A percentile compares a stretch with the other conserved stretches of the same genome.
Conservation (phyloP, 495 filamentous ascomycete genomes). For the Trichoderma asperelloides region DNA sequence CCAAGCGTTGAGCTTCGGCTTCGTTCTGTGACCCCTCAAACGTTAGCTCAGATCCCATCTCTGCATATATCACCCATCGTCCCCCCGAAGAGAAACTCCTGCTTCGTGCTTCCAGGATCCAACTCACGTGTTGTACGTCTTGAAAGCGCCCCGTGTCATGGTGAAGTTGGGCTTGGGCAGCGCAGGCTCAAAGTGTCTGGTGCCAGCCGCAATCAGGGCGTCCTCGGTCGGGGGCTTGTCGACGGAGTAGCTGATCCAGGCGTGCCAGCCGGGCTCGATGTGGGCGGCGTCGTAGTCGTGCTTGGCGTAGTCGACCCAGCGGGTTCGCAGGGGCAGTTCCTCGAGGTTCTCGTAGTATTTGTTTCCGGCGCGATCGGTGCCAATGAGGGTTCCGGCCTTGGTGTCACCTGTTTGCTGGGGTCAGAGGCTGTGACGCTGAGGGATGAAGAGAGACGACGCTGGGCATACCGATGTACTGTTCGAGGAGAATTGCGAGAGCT, state of each 20-base stretch:
- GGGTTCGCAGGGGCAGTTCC: slow-evolving; percentile 88
- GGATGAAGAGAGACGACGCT: not conserved
- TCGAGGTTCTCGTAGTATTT: slow-evolving; percentile 96
- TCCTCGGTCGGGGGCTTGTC: slow-evolving; percentile 79
- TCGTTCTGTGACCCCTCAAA: slow-evolving; percentile 17
- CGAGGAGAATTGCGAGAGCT: slow-evolving; percentile 14
- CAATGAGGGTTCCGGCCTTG: slow-evolving; percentile 85
- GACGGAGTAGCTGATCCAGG: slow-evolving; percentile 90
- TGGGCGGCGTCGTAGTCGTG: slow-evolving; percentile 78
- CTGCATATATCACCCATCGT: not conserved
- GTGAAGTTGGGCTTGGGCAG: slow-evolving; percentile 69
- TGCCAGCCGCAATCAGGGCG: slow-evolving; percentile 52
- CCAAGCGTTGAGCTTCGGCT: slow-evolving; percentile 33
- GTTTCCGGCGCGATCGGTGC: slow-evolving; percentile 84
- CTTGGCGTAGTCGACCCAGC: slow-evolving; percentile 95
- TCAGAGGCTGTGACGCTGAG: not conserved
- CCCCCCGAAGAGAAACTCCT: not conserved
- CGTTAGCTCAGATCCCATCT: not conserved
- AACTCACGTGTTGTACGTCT: slow-evolving; percentile 87
- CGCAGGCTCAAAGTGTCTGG: slow-evolving; percentile 62
- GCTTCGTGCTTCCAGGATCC: not conserved
- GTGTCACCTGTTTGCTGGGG: slow-evolving; percentile 64
- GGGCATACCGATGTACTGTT: slow-evolving; percentile 59
- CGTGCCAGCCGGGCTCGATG: slow-evolving; percentile 96
- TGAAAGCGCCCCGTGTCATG: slow-evolving; percentile 66